These are phyloP conservation scores for Marvania coccoides DNA, from an alignment of 139 green algal genomes.

Conservation along the genomic window DNA sequence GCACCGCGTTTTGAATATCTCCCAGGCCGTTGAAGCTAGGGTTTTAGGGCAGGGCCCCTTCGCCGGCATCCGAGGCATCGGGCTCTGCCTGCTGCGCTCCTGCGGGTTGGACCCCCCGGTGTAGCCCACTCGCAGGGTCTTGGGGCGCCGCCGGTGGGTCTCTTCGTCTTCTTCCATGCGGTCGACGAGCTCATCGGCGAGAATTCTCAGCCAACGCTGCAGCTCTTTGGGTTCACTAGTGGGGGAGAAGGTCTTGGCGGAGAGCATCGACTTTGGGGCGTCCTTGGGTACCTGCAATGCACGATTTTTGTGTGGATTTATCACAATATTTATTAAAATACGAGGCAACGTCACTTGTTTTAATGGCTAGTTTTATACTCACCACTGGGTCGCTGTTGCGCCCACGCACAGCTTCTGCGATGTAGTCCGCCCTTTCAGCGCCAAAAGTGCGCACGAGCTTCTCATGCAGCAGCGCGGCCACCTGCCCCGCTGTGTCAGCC, in stretches of 20 bases:
- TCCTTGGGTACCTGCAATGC: constrained; percentile 37
- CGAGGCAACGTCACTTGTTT: too few species aligned
- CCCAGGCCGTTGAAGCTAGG: neutral
- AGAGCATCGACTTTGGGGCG: constrained; percentile 55
- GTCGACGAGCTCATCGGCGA: constrained; percentile 65
- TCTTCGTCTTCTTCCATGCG: constrained; percentile 46
- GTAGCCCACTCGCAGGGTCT: constrained; percentile 46
- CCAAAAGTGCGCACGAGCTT: constrained; percentile 35
- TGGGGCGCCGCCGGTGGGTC: constrained; percentile 32
- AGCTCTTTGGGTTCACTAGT: constrained; percentile 37
- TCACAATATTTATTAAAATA: too few species aligned
- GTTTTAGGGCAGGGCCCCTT: neutral
- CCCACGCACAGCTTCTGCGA: constrained; percentile 25
- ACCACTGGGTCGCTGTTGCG: constrained; percentile 16
- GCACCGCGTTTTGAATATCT: constrained; percentile 10
- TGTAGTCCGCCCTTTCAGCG: constrained; percentile 14
- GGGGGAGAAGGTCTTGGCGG: constrained; percentile 70
- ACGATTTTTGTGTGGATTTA: too few species aligned
- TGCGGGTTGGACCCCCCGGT: neutral
- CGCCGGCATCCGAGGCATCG: constrained; percentile 34
- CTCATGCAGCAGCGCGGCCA: constrained; percentile 20
- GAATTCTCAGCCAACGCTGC: constrained; percentile 50
- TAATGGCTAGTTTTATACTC: too few species aligned
- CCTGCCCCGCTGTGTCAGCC: constrained; percentile 50
- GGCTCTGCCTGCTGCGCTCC: constrained; percentile 39